Conservation (phyloP, 805 yeast genomes). For the Metschnikowia matae region DNA sequence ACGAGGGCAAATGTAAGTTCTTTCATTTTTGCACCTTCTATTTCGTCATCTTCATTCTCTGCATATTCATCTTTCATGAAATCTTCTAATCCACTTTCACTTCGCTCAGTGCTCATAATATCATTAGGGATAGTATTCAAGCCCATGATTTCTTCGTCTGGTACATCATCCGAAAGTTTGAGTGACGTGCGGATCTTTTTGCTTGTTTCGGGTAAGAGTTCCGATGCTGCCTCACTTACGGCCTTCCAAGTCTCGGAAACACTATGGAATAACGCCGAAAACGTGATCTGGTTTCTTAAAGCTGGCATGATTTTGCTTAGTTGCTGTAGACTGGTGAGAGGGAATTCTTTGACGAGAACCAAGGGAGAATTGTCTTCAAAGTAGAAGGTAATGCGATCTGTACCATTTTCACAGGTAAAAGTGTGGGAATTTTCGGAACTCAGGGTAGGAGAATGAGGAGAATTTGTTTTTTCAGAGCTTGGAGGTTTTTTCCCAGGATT, state of each 20-base stretch:
- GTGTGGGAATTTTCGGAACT: too few relatives aligned
- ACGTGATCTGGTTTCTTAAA: constrained; percentile 29
- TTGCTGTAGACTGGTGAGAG: constrained; percentile 23
- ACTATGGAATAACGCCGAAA: constrained; percentile 17
- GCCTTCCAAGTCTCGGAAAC: constrained; percentile 7
- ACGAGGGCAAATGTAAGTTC: constrained; percentile 16
- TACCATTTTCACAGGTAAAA: background rate
- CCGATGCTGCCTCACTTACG: constrained; percentile 12
- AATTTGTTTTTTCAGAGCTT: too few relatives aligned
- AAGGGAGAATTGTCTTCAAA: constrained; percentile 16
- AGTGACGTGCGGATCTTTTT: constrained; percentile 32
- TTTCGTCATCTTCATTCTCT: constrained; percentile 8
- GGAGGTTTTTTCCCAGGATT: too few relatives aligned
- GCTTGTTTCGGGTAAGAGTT: constrained; percentile 15
- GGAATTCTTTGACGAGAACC: constrained; percentile 21
- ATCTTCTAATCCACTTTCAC: constrained; percentile 21
- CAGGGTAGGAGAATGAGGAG: too few relatives aligned
- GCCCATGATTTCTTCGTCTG: constrained; percentile 37
- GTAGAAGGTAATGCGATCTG: constrained; percentile 2
- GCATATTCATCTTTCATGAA: constrained; percentile 22
- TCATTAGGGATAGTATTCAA: constrained; percentile 26
- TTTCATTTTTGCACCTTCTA: background rate
- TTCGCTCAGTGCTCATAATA: constrained; percentile 10
- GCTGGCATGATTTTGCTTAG: constrained; percentile 25
- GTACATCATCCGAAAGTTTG: constrained; percentile 32